Base-by-base conservation (phyloP, 768 basidiomycete genomes). In the Gyrodon lividus region DNA sequence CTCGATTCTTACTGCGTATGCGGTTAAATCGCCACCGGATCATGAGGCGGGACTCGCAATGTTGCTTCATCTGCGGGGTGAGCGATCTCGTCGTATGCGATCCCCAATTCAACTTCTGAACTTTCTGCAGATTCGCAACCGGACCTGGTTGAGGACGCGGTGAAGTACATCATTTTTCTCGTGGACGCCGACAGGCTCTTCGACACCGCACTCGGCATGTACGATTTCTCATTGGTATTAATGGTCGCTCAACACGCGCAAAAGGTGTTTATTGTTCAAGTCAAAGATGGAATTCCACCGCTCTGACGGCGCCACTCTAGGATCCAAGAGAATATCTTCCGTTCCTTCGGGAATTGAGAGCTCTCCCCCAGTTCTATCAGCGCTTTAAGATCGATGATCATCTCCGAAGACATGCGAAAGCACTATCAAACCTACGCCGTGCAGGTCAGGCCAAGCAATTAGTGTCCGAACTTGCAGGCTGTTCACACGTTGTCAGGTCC, bases 241-340 rank as follows among this genome's bases (percentile, higher is more conserved):
- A 87, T 98, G 86, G 82, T 99, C 37, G 95, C 97, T 1, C 97
- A 98, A 65, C 88, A 97, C 62, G 89, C 96, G 42, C 95, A 98
- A 67, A 97, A 96, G 81, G 95, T 93, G 31, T 9, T 20, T 17
- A 12, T n/a, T 19, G n/a, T 43, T 30, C n/a, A 3, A 10, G 66
- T 58, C 1, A 0, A 38, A 14, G 46, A 43, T 34, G 6, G 9
- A 9, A 23, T 40, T 47, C 46, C 52, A 26, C 39, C 49, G 7
- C 54, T 17, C 46, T 58, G 35, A 54, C 28, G 30, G 26, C 17
- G n/a, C 24, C 23, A 50, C 51, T 52, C 23, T 58, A 98, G 96
- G 97, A 99, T 68, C 97, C 97, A 6, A 79, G 94, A 59, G 97
- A 99, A 65, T 99, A 99, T 63, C 82, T 99, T 0, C 97, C 97